Percentiles rank a stretch among this genome's conserved stretches.
phyloP scores from a whole-genome alignment of 352 stramenopile genomes.

The Globisporangium barbulae region DNA sequence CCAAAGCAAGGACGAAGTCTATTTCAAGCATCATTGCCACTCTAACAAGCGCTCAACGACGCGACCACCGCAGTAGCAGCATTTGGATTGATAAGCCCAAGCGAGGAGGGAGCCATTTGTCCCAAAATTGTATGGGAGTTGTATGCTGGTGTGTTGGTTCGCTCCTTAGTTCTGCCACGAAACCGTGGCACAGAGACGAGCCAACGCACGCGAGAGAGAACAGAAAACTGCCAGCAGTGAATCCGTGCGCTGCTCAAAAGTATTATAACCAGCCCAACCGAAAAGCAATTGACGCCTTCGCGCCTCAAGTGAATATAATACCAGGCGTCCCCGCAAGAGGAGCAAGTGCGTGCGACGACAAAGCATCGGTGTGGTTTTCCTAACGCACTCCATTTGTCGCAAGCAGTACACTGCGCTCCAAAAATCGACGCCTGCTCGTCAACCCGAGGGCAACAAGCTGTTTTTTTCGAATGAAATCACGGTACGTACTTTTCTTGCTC shows the following conservation, averaged over 20 bases:
- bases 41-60: not conserved
- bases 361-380: no score
- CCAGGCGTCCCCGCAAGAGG: no score
- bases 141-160: not conserved
- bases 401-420: not conserved
- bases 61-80: not conserved
- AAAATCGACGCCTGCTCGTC: not conserved
- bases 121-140: not conserved
- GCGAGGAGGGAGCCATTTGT: no score
- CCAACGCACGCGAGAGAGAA: not conserved
- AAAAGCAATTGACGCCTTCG: no score
- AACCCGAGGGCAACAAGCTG: not conserved
- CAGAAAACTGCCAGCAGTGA: not conserved
- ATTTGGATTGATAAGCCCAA: no score
- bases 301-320: no score
- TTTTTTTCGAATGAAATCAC: constrained; percentile 2
- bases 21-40: no score
- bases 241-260: no score
- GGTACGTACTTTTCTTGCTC: not conserved
- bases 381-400: no score
- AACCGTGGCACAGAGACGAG: constrained; percentile 7
- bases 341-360: no score
- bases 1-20: no score
- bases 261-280: no score
- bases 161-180: not conserved